phyloP scores from a whole-genome alignment of 2,329 filamentous ascomycete genomes.

The Neobulgaria alba region DNA sequence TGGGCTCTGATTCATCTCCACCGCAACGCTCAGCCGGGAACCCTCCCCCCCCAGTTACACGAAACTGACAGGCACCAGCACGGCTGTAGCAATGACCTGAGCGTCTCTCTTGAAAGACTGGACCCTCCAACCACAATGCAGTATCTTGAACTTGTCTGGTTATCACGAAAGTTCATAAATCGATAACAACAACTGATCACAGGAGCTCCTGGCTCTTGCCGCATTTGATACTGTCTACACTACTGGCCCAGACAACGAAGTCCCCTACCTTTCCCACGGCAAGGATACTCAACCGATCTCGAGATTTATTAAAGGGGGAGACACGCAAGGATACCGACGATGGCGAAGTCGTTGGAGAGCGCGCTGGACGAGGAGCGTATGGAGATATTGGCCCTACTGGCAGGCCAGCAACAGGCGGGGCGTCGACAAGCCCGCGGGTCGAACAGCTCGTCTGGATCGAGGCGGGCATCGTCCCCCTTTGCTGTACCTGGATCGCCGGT shows the following conservation, averaged over 20 bases:
- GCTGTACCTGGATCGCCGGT: conserved; percentile 52
- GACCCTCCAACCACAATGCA: conserved; percentile 27
- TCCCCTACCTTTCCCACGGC: not conserved
- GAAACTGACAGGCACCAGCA: conserved; percentile 17
- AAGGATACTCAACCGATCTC: not conserved
- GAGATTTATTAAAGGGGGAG: not conserved
- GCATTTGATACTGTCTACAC: conserved; percentile 1
- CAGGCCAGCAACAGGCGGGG: conserved; percentile 26
- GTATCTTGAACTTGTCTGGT: conserved; percentile 22
- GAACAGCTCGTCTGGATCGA: conserved; percentile 28
- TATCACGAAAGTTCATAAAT: conserved; percentile 27
- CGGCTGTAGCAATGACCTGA: conserved; percentile 25
- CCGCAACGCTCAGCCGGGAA: not conserved
- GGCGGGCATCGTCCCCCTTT: conserved; percentile 45
- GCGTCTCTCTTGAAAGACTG: conserved; percentile 11
- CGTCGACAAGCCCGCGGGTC: conserved; percentile 18
- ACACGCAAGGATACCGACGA: conserved; percentile 17
- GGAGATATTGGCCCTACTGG: conserved; percentile 63
- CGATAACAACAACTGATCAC: conserved; percentile 18
- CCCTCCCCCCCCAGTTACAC: conserved; percentile 4
- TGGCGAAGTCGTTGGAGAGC: conserved; percentile 66
- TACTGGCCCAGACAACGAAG: not conserved
- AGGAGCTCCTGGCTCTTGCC: conserved; percentile 15
- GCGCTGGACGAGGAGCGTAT: conserved; percentile 69
- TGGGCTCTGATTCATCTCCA: not conserved